Percentiles rank a stretch among this genome's conserved stretches.
phyloP scores from a whole-genome alignment of 305 asterid species.

The Fraxinus xanthoxyloides region DNA sequence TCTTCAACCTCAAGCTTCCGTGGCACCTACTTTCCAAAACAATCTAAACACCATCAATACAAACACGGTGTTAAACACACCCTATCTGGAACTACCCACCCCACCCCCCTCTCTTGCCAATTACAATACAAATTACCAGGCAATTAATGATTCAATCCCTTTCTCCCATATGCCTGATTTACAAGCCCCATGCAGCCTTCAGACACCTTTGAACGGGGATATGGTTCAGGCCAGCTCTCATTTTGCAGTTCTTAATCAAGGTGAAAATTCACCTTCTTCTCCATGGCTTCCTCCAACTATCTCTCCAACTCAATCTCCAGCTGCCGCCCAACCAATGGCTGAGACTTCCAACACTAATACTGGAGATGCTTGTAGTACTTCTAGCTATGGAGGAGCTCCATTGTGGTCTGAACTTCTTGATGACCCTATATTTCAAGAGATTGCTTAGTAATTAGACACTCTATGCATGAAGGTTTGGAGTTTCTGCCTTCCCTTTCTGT shows the following conservation, averaged over 20 bases:
- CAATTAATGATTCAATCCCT: constrained; percentile 33
- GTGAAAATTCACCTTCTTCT: constrained; percentile 34
- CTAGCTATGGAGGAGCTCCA: constrained; percentile 50
- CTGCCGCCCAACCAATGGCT: constrained; percentile 17
- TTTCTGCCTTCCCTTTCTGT: constrained; percentile 20
- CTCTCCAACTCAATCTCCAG: background rate
- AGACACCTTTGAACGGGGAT: constrained; percentile 12
- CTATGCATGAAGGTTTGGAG: constrained; percentile 20
- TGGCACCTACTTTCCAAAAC: constrained; percentile 16
- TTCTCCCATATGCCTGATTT: constrained; percentile 59
- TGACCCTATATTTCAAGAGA: constrained; percentile 56
- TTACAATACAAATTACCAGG: constrained; percentile 10
- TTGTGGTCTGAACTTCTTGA: constrained; percentile 67
- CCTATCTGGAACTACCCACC: constrained; percentile 26
- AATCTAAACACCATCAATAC: background rate
- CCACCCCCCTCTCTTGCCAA: constrained; percentile 18
- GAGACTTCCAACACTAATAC: constrained; percentile 20
- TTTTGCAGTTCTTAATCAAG: constrained; percentile 6
- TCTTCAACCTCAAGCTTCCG: constrained; percentile 32
- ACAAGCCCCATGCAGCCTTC: constrained; percentile 33
- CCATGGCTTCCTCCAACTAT: constrained; percentile 31
- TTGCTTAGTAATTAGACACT: constrained; percentile 23
- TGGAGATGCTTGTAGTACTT: constrained; percentile 48
- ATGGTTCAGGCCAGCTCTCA: constrained; percentile 24
- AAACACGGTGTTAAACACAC: constrained; percentile 24